phyloP scores from a whole-genome alignment of 306 rosid species.

The Citrullus colocynthis region DNA sequence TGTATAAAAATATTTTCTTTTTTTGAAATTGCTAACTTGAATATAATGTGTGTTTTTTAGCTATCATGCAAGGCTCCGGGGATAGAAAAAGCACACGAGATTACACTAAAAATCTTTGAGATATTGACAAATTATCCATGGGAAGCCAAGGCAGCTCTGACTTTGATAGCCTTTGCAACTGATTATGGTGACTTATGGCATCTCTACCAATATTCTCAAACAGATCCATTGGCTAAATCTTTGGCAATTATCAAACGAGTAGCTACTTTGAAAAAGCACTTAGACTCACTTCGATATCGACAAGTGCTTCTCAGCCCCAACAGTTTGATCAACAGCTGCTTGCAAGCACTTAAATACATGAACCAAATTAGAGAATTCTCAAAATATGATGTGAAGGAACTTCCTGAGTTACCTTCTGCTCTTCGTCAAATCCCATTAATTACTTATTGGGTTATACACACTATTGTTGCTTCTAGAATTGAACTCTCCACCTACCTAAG shows the following conservation, averaged over 20 bases:
- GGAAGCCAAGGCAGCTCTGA: too few relatives aligned
- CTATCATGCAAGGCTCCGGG: neutral
- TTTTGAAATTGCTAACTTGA: neutral
- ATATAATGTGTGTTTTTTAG: neutral
- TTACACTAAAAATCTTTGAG: neutral
- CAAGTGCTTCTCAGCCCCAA: neutral
- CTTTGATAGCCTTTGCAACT: too few relatives aligned
- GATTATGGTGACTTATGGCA: too few relatives aligned
- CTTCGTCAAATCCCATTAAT: neutral
- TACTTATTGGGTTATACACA: conserved; percentile 7
- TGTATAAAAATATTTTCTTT: neutral
- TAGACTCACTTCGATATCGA: neutral
- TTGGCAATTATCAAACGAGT: conserved; percentile 7
- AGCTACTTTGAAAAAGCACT: neutral
- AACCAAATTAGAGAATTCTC: neutral
- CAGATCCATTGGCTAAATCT: neutral
- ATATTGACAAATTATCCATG: neutral
- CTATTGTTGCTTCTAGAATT: conserved; percentile 6
- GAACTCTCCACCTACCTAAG: neutral
- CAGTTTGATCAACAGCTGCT: neutral
- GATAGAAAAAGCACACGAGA: neutral
- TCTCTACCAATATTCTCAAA: neutral
- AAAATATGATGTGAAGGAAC: neutral
- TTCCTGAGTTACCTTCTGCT: conserved; percentile 3
- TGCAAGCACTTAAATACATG: neutral